Evolutionary conservation across 306 rosid species (phyloP), one percentile per base, ranked within the genome.

Genomic region (Lathyrus oleraceus): DNA sequence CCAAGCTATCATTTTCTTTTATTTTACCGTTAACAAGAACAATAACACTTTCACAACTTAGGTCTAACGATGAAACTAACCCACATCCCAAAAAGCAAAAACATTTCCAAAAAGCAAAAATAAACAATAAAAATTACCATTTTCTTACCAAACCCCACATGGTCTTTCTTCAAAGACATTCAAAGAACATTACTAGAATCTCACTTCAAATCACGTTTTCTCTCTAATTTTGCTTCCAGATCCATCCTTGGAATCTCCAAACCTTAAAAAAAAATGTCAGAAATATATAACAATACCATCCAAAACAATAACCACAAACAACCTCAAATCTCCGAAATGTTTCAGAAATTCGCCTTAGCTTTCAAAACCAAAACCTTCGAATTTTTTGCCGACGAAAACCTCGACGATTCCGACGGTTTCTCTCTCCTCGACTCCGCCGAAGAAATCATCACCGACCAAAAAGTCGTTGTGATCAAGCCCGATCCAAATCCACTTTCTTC

Each of bases 241-340:
- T 11, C 73, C 49, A 15, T 20, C 73, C 21, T 66, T 44, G 19
- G 73, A 66, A 66, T 57, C 72, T 65, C 39, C 38, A 19, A 13
- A 17, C 25, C 2, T n/a, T 5, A 15, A 38, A 51, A 59, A 59
- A 19, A 32, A 5, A 88, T 87, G 97, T 72, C 78, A 0, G 91
- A 94, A 78, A 80, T 85, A 49, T 91, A 88, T 35, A 78, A 82
- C 57, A 79, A 79, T 63, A 27, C 8, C 19, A 28, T 23, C 36
- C 10, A 0, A 7, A 23, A 23, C 3, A 54, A 13, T 17, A 87
- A 78, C 45, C 84, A 73, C 60, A 88, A 82, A 79, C 84, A 92
- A 38, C 99, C 99, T 5, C 99, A 91, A 89, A 87, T 88, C 87
- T 91, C 99, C 25, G 95, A 89, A 57, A 94, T 94, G 99, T 86